These are phyloP conservation scores for Neurospora tetrasperma DNA, from an alignment of 495 filamentous ascomycete genomes.

Conservation along the genomic window DNA sequence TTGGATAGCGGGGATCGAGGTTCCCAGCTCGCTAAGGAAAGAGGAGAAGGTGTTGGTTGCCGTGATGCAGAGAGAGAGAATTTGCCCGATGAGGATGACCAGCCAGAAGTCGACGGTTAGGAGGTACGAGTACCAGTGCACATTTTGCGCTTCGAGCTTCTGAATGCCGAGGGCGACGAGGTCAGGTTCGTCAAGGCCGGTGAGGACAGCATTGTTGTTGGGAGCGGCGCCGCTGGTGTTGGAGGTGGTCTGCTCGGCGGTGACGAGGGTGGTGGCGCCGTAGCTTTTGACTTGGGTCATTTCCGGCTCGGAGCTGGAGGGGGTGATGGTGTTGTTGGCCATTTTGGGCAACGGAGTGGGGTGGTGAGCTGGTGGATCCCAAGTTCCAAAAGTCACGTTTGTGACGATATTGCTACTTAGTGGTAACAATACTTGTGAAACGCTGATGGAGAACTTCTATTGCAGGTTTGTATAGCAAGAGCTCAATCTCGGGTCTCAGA, in stretches of 20 bases:
- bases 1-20: conserved; percentile 93
- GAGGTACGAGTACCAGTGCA: conserved; percentile 68
- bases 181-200: conserved; percentile 3
- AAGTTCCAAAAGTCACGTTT: background rate
- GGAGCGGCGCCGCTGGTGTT: conserved; percentile 10
- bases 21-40: conserved; percentile 56
- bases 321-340: background rate
- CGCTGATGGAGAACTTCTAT: background rate
- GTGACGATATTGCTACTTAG: background rate
- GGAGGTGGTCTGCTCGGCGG: conserved; percentile 12
- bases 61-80: conserved; percentile 80
- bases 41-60: conserved; percentile 78
- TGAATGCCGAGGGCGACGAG: conserved; percentile 29
- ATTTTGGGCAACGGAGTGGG: conserved; percentile 8
- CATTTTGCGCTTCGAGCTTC: conserved; percentile 38
- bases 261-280: conserved; percentile 5
- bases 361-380: conserved; percentile 6
- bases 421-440: background rate
- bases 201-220: background rate
- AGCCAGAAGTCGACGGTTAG: conserved; percentile 80
- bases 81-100: conserved; percentile 71
- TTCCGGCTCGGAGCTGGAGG: conserved; percentile 8
- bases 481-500: background rate
- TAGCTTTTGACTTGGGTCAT: conserved; percentile 6
- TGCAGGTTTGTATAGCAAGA: conserved; percentile 4